Evolutionary conservation across 306 rosid genomes (phyloP), one percentile per base, ranked within the genome.

Genomic region (Hippophae tibetana): DNA sequence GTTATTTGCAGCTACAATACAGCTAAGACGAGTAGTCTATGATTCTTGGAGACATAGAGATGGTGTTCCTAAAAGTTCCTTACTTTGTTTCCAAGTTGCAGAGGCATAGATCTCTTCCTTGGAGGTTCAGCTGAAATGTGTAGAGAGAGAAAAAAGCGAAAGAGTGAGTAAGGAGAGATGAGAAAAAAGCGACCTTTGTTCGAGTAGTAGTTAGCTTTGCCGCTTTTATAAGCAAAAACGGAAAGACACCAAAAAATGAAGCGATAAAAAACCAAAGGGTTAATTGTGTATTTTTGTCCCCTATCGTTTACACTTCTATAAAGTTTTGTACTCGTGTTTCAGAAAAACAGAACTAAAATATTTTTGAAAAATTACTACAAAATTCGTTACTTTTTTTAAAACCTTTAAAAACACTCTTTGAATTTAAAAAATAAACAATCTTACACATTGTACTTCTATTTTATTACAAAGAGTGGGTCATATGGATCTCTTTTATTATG

Each of bases 61-160:
- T 23, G 13, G 61, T 44, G 51, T 55, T 65, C 52, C 62, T 5
- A 54, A 51, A 63, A 62, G 70, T 86, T 75, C 92, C 79, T 85
- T 79, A 61, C 89, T 78, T 79, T 11, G 60, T 23, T 40, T 41
- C 61, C 57, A 71, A 74, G 86, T 58, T 62, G 71, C 61, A 66
- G 87, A 72, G 80, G 71, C 58, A 66, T 85, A 72, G 80, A 85
- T 76, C 79, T 74, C 87, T 81, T 81, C 58, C 89, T 81, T 83
- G 85, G 10, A 25, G 67, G 62, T 46, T 74, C 71, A 76, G 78
- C 67, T 46, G 42, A 82, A 66, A 67, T 75, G 65, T 26, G 65
- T 74, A 70, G 61, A 73, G 85, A 82, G 73, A 51, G 13, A 58
- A 52, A 60, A 69, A 51, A 72, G 57, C 25, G 54, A 55, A 7